Base-by-base conservation (phyloP, 495 filamentous ascomycete genomes). In the Penicillium roqueforti region DNA sequence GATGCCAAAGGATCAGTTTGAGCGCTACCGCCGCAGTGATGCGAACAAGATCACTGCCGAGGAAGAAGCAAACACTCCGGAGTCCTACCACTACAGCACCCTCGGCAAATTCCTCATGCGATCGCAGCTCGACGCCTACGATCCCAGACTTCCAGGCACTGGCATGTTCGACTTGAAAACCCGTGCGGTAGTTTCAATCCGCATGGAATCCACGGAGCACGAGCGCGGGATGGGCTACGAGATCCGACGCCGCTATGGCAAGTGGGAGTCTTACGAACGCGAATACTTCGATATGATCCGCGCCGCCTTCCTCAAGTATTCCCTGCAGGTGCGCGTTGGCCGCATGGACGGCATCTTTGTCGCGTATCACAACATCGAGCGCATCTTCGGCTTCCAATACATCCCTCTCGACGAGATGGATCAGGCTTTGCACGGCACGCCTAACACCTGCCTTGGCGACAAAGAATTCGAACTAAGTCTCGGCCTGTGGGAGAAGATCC, bases 331-430 rank as follows among this genome's bases (percentile, higher is more conserved):
- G 31, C 85, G 93, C 20, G 90, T 97, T 78, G 93, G 93, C 25
- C 84, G 95, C 19, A 99, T 99, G 93, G 92, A 97, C 58, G 93
- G 93, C 46, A 97, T 97, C 45, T 97, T 97, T 60, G 89, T 97
- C n/a, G 95, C 95, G 11, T 97, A 84, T 67, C 93, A 99, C 72
- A 99, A 99, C 61, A 85, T 89, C 5, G 80, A 95, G 67, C 84
- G 90, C 31, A 95, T 99, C 39, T 99, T 99, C 65, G 93, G 93
- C 0, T 99, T 99, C 70, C 93, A 97, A 68, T 99, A 99, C 62
- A 75, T 99, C 49, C 82, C 83, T 51, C 68, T 96, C 13, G 60
- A 77, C 1, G 95, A 97, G 61, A 93, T 99, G 88, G 93, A 99
- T 67, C 66, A 74, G 13, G 78, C 88, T 0, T 64, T 99, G 6